Conservation (phyloP, 2,329 filamentous ascomycete species). For the Chaetomiaceae sp. region DNA sequence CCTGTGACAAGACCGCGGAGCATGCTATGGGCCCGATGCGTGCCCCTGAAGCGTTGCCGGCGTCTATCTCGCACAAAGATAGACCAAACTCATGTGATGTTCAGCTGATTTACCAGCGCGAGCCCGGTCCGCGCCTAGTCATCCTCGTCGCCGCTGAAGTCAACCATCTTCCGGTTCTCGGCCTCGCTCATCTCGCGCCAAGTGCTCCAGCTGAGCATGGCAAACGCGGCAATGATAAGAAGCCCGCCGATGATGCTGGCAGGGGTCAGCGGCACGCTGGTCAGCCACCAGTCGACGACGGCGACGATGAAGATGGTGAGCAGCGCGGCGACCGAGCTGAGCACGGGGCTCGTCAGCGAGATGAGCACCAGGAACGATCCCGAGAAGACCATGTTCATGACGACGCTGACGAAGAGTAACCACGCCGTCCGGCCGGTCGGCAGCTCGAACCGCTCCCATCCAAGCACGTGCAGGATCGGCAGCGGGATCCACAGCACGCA, state of each 20-base stretch:
- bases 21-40: no score
- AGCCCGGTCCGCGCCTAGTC: not conserved
- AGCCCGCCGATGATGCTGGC: conserved; percentile 77
- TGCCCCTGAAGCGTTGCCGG: no score
- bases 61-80: no score
- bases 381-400: conserved; percentile 87
- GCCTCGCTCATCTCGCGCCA: conserved; percentile 91
- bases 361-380: conserved; percentile 92
- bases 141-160: conserved; percentile 23
- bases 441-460: conserved; percentile 75
- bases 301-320: conserved; percentile 97
- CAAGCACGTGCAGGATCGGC: conserved; percentile 71
- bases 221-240: conserved; percentile 82
- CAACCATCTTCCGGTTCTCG: conserved; percentile 51
- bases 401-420: conserved; percentile 72
- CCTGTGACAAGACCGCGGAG: no score
- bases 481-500: conserved; percentile 86
- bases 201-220: conserved; percentile 83
- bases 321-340: conserved; percentile 86
- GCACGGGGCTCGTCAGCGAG: conserved; percentile 82
- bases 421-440: conserved; percentile 71
- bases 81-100: no score
- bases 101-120: no score
- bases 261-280: conserved; percentile 65
- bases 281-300: conserved; percentile 80